phyloP scores from a whole-genome alignment of 352 stramenopile species.

The Paralagenidium karlingii region DNA sequence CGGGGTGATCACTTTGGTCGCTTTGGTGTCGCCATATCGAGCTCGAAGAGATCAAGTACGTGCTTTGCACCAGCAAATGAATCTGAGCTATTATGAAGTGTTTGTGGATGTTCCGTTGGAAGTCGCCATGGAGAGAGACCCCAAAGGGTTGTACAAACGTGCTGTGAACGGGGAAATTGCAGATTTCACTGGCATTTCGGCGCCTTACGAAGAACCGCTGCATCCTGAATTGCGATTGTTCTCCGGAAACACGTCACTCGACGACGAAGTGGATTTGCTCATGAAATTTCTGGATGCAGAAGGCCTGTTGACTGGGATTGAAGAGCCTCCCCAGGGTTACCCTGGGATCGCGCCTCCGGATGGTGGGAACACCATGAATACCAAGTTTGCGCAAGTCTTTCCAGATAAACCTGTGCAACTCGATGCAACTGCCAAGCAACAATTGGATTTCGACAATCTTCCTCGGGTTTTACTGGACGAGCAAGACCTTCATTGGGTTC shows the following conservation, averaged over 20 bases:
- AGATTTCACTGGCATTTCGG: slow-evolving; percentile 98
- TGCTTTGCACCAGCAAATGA: slow-evolving; percentile 85
- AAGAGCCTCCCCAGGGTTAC: slow-evolving; percentile 13
- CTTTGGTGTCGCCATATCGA: slow-evolving; percentile 94
- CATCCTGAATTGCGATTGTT: slow-evolving; percentile 91
- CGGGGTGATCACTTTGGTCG: slow-evolving; percentile 96
- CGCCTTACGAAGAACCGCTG: slow-evolving; percentile 94
- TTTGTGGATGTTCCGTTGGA: slow-evolving; percentile 97
- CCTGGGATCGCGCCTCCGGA: slow-evolving; percentile 81
- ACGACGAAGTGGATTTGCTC: slow-evolving; percentile 66
- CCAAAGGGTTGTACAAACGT: slow-evolving; percentile 94
- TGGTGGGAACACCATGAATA: slow-evolving; percentile 55
- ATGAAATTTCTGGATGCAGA: slow-evolving; percentile 42
- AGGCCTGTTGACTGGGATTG: slow-evolving; percentile 46
- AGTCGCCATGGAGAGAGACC: slow-evolving; percentile 93
- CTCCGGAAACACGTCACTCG: slow-evolving; percentile 91
- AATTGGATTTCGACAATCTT: slow-evolving; percentile 38
- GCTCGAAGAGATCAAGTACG: slow-evolving; percentile 89
- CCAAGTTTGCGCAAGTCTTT: slow-evolving; percentile 43
- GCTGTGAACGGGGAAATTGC: slow-evolving; percentile 93
- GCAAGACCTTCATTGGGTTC: slow-evolving; percentile 97
- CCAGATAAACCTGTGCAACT: slow-evolving; percentile 19
- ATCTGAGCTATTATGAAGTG: slow-evolving; percentile 97
- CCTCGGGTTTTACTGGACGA: slow-evolving; percentile 92
- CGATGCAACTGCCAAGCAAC: not conserved